phyloP scores from a whole-genome alignment of 108 stramenopile species.

The Asterionellopsis glacialis region DNA sequence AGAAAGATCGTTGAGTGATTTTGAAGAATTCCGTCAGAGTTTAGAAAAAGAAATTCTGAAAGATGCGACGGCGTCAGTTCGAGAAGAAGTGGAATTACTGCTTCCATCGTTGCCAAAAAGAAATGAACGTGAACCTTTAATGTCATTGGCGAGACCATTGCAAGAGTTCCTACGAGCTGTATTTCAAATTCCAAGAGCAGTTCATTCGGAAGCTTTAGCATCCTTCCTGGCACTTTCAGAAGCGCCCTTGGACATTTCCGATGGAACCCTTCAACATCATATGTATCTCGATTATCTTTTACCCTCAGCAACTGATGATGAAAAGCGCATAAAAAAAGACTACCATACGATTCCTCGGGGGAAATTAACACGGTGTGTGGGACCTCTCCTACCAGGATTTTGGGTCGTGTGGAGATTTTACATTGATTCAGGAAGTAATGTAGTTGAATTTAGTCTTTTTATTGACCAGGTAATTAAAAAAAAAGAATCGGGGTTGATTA shows the following conservation, averaged over 20 bases:
- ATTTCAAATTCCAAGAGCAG: not conserved
- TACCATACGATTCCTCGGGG: not conserved
- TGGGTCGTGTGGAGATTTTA: not conserved
- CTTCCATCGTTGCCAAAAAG: too few species aligned
- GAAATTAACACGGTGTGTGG: not conserved
- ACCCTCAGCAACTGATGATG: not conserved
- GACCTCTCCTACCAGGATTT: not conserved
- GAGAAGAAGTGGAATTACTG: too few species aligned
- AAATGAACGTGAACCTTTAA: too few species aligned
- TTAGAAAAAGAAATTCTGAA: too few species aligned
- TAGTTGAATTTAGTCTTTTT: too few species aligned
- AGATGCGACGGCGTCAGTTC: too few species aligned
- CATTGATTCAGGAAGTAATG: too few species aligned
- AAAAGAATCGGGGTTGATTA: too few species aligned
- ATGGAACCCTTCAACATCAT: not conserved
- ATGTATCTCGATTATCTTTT: not conserved
- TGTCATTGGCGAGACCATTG: not conserved
- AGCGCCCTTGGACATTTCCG: not conserved
- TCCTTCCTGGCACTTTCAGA: not conserved
- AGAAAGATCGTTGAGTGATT: too few species aligned
- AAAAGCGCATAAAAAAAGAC: not conserved
- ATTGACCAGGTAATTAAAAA: too few species aligned
- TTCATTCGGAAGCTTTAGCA: not conserved
- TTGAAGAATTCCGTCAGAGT: too few species aligned
- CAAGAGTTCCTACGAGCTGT: not conserved